Base-by-base conservation (phyloP, 106 monocot genomes). In the Triglochin maritima region DNA sequence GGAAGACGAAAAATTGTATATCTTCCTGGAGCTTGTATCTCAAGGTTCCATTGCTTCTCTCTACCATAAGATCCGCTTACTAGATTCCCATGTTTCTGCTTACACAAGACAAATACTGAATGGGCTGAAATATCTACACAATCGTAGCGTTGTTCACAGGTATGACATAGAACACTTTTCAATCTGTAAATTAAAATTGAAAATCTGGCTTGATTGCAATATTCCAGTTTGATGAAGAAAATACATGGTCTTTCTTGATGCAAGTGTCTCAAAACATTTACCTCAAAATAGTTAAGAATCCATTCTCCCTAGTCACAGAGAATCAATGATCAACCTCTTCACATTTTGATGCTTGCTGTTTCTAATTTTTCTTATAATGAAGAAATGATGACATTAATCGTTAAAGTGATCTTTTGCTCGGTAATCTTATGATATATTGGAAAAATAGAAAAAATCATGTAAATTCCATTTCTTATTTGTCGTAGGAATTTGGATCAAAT, bases 41-140 rank as follows among this genome's bases (percentile, higher is more conserved):
- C 90, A 95, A 87, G 94, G 94, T 57, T 95, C 94, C 56, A 81
- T 95, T 56, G 85, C 81, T 46, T 83, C 82, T 65, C 68, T 87
- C 13, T 95, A 95, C 72, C 79, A 85, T 44, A 90, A 81, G 49
- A 90, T 90, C 67, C 64, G 70, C 50, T 74, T 95, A 57, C 80
- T 56, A 58, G 87, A 90, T 63, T 69, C 85, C 44, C 89, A 90
- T 66, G 94, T 87, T 44, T 95, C 94, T 56, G 74, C 82, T 49
- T 95, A 90, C 71, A 95, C 94, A 53, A 85, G 90, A 72, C 94
- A 95, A 65, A 90, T 95, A 64, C 67, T 95, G 43, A 66, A 76
- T 63, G 94, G 94, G 65, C 76, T 95, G 70, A 71, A 74, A 17
- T 95, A 95, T 79, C 94, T 95, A 66, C 94, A 95, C 83, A 84